Conservation (phyloP, 1,284 basidiomycete genomes). For the Moesziomyces sp. region DNA sequence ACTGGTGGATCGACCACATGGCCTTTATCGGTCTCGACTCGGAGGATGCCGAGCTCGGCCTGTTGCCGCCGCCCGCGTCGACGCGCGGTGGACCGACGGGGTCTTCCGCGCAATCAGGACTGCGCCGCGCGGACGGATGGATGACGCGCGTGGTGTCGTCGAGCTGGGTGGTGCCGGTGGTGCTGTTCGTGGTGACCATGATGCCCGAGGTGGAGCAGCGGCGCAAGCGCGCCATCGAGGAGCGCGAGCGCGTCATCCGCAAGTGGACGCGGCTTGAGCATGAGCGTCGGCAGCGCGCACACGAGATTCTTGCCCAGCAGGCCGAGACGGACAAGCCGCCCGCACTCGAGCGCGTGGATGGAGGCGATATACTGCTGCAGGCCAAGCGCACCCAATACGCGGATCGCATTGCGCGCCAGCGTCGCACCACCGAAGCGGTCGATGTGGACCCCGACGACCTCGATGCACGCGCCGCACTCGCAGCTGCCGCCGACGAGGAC, state of each 20-base stretch:
- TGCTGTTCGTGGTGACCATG: slow-evolving; percentile 50
- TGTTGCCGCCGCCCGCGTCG: slow-evolving; percentile 12
- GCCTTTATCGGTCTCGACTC: slow-evolving; percentile 42
- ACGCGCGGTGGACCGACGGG: not conserved
- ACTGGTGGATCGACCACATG: slow-evolving; percentile 48
- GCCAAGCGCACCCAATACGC: slow-evolving; percentile 25
- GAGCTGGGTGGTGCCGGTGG: slow-evolving; percentile 25
- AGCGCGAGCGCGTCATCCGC: slow-evolving; percentile 38
- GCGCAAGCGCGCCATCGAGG: slow-evolving; percentile 47
- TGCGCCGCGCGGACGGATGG: not conserved
- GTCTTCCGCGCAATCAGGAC: not conserved
- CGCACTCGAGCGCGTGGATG: not conserved
- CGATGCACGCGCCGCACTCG: not conserved
- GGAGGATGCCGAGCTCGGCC: slow-evolving; percentile 49
- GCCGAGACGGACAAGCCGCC: not conserved
- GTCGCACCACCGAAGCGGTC: slow-evolving; percentile 17
- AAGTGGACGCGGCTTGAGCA: slow-evolving; percentile 30
- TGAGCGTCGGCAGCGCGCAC: slow-evolving; percentile 14
- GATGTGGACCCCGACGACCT: slow-evolving; percentile 23
- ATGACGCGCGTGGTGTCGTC: slow-evolving; percentile 1
- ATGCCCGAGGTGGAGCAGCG: slow-evolving; percentile 51
- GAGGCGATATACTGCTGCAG: slow-evolving; percentile 3
- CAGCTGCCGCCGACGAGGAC: slow-evolving; percentile 9
- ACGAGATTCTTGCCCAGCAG: slow-evolving; percentile 7
- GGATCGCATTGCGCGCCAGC: slow-evolving; percentile 23